Conservation (phyloP, 768 basidiomycete genomes). For the Lentinula detonsa region DNA sequence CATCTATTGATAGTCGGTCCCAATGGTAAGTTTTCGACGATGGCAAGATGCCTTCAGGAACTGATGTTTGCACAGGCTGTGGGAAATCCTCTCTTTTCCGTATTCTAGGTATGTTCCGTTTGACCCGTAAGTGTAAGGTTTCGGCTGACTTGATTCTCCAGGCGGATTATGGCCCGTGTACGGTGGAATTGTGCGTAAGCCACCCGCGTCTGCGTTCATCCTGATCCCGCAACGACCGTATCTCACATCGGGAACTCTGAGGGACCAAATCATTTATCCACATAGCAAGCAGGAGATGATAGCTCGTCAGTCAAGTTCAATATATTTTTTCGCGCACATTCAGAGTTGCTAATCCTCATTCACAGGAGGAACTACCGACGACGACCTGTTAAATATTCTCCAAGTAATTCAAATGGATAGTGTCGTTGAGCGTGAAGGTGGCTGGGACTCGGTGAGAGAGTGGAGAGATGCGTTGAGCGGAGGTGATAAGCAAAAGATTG, state of each 20-base stretch:
- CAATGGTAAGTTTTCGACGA: constrained; percentile 51
- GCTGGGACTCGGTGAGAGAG: constrained; percentile 85
- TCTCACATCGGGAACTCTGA: constrained; percentile 85
- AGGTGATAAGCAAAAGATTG: constrained; percentile 95
- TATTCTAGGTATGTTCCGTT: constrained; percentile 52
- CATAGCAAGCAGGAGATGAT: constrained; percentile 80
- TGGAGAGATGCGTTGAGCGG: constrained; percentile 94
- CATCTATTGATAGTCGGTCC: constrained; percentile 92
- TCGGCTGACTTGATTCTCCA: neutral
- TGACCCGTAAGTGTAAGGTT: neutral
- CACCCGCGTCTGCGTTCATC: constrained; percentile 82
- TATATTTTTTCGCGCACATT: neutral
- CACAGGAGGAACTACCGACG: constrained; percentile 66
- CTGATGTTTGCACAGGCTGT: constrained; percentile 42
- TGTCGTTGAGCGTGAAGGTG: constrained; percentile 93
- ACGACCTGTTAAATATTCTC: constrained; percentile 66
- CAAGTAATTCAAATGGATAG: constrained; percentile 76
- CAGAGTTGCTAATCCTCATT: neutral
- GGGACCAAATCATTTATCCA: constrained; percentile 96
- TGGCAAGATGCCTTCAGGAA: neutral
- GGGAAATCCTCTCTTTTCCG: constrained; percentile 92
- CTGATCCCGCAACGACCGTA: constrained; percentile 96
- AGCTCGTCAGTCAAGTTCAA: constrained; percentile 41
- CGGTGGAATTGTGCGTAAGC: constrained; percentile 81
- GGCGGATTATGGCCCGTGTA: constrained; percentile 89